Evolutionary conservation across 129 eudicot genomes (phyloP).

Genomic region (Smallanthus sonchifolius): DNA sequence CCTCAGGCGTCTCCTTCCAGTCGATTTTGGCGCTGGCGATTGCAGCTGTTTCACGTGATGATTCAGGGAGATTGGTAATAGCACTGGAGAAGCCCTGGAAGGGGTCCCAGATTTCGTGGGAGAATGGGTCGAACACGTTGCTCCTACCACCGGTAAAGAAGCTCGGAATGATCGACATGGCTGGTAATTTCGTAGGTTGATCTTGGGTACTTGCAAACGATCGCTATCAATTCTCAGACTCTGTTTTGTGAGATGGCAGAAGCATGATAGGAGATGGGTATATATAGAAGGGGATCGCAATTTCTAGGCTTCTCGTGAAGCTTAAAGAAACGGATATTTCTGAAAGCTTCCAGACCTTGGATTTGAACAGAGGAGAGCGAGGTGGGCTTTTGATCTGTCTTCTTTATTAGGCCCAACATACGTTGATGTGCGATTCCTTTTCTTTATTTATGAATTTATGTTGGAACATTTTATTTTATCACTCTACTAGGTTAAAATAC

Average conservation of each 20-base stretch:
- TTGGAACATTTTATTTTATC: too few relatives aligned
- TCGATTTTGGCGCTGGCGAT: slow-evolving; percentile 45
- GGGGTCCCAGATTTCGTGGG: slow-evolving; percentile 54
- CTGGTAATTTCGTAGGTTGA: background rate
- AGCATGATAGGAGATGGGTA: background rate
- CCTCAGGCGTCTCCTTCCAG: slow-evolving; percentile 70
- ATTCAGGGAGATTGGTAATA: slow-evolving; percentile 11
- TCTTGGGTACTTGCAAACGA: too few relatives aligned
- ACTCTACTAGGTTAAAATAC: too few relatives aligned
- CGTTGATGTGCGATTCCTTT: background rate
- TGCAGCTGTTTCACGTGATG: slow-evolving; percentile 36
- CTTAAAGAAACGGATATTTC: background rate
- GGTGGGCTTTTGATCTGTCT: background rate
- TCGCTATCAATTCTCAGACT: background rate
- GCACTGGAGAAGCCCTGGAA: slow-evolving; percentile 38
- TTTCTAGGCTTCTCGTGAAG: slow-evolving; percentile 21
- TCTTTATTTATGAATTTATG: too few relatives aligned
- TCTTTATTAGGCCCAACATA: background rate
- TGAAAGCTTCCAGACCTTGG: slow-evolving; percentile 12
- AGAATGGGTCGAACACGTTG: slow-evolving; percentile 55
- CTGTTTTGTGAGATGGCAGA: background rate
- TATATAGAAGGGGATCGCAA: slow-evolving; percentile 16
- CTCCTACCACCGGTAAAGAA: slow-evolving; percentile 39
- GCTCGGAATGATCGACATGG: slow-evolving; percentile 58
- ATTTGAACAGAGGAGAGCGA: background rate